Evolutionary conservation across 2,329 filamentous ascomycete genomes (phyloP).

Genomic region (Leptodontidium sp.): DNA sequence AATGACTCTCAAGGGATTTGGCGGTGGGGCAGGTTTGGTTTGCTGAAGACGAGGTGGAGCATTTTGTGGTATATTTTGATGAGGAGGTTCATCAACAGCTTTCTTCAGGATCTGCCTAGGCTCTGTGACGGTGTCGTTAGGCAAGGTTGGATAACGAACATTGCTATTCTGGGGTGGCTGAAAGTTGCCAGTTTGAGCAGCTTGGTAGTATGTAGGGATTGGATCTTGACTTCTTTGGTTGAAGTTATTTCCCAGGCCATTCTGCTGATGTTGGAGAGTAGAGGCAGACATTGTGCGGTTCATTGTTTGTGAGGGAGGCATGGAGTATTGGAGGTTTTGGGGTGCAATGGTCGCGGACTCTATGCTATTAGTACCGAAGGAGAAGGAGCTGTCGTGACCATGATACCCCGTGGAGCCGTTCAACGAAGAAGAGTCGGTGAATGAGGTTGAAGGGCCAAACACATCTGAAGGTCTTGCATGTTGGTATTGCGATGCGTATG

Average conservation of each 20-base stretch:
- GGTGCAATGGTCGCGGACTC: conserved; percentile 42
- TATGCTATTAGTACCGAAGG: conserved; percentile 33
- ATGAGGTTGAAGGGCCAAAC: conserved; percentile 36
- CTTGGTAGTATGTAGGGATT: conserved; percentile 24
- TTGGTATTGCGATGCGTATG: conserved; percentile 43
- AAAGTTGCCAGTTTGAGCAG: conserved; percentile 30
- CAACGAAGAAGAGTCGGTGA: conserved; percentile 40
- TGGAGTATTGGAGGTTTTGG: conserved; percentile 44
- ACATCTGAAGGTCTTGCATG: conserved; percentile 39
- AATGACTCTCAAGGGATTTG: conserved; percentile 38
- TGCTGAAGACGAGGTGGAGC: conserved; percentile 24
- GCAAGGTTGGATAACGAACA: conserved; percentile 32
- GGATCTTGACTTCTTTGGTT: conserved; percentile 35
- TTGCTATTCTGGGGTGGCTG: conserved; percentile 30
- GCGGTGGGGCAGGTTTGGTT: conserved; percentile 21
- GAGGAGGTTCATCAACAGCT: conserved; percentile 21
- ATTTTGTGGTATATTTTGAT: neutral
- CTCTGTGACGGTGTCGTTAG: conserved; percentile 23
- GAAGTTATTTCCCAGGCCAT: conserved; percentile 28
- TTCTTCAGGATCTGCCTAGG: conserved; percentile 25
- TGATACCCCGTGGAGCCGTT: conserved; percentile 37
- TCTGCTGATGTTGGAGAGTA: conserved; percentile 35
- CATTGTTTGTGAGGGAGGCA: conserved; percentile 36
- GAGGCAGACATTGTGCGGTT: conserved; percentile 34
- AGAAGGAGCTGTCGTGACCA: conserved; percentile 40